Evolutionary conservation across 345 rosid genomes (phyloP).

Genomic region (Odontarrhena argentea): DNA sequence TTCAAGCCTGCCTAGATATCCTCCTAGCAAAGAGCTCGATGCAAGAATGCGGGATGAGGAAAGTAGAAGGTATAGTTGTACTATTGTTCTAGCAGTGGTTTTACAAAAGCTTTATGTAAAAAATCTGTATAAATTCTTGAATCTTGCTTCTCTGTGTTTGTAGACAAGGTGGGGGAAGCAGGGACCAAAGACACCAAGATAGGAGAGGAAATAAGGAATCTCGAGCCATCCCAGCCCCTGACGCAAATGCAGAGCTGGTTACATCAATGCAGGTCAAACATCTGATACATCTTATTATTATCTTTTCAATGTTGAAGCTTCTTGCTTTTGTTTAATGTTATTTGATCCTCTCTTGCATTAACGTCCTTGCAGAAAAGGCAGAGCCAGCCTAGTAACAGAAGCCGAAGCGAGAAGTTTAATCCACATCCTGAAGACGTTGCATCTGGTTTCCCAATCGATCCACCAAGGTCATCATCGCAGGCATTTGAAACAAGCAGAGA

Average conservation of each 20-base stretch:
- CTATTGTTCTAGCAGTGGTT: background rate
- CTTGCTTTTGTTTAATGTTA: background rate
- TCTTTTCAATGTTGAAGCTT: slow-evolving; percentile 12
- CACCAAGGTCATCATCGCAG: slow-evolving; percentile 90
- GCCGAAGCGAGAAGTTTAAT: slow-evolving; percentile 96
- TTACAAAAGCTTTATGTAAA: too few species aligned
- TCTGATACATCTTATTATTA: background rate
- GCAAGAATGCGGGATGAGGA: slow-evolving; percentile 96
- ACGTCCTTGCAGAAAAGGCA: slow-evolving; percentile 70
- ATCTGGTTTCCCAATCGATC: slow-evolving; percentile 97
- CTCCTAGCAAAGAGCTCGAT: slow-evolving; percentile 96
- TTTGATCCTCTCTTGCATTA: background rate
- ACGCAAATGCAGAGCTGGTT: slow-evolving; percentile 89
- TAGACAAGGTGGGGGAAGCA: slow-evolving; percentile 85
- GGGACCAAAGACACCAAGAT: slow-evolving; percentile 75
- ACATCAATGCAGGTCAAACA: slow-evolving; percentile 76
- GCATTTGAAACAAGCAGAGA: slow-evolving; percentile 61
- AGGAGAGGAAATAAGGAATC: slow-evolving; percentile 80
- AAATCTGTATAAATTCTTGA: background rate
- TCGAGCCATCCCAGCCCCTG: slow-evolving; percentile 94
- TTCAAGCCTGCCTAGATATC: slow-evolving; percentile 91
- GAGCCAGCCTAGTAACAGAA: slow-evolving; percentile 68
- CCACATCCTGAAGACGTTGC: slow-evolving; percentile 98
- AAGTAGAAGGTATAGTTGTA: slow-evolving; percentile 70
- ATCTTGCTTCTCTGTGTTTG: slow-evolving; percentile 23